Percentiles rank a stretch among this genome's conserved stretches.
Evolutionary conservation across 257 asterid species (phyloP).

Genomic region (Nicotiana benthamiana): DNA sequence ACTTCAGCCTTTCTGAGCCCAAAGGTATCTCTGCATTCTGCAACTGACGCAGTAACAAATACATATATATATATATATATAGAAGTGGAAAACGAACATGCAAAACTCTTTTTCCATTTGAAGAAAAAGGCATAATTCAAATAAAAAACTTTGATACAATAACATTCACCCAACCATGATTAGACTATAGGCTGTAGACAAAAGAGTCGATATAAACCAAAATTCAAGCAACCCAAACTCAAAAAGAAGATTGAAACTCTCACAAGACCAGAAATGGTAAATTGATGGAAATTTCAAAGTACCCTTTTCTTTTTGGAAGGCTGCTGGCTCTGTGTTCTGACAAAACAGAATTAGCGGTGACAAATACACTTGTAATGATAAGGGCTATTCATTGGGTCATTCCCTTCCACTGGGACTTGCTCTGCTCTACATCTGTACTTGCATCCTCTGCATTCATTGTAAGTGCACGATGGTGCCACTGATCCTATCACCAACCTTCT

Average conservation of each 20-base stretch:
- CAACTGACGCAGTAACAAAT: constrained; percentile 11
- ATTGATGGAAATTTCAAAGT: neutral
- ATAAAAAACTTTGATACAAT: neutral
- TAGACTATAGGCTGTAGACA: neutral
- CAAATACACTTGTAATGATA: constrained; percentile 90
- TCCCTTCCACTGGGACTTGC: constrained; percentile 96
- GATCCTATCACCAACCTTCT: constrained; percentile 72
- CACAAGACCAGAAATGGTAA: neutral
- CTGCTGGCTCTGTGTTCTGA: neutral
- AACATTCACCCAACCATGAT: neutral
- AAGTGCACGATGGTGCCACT: constrained; percentile 83
- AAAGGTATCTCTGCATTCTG: neutral
- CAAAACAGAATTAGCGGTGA: constrained; percentile 35
- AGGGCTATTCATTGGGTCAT: constrained; percentile 78
- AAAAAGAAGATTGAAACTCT: constrained; percentile 1
- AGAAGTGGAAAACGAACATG: neutral
- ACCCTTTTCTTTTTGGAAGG: neutral
- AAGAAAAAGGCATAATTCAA: neutral
- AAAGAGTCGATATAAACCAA: constrained; percentile 9
- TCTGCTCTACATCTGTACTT: constrained; percentile 76
- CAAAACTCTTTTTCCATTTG: constrained; percentile 7
- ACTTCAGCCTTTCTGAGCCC: neutral
- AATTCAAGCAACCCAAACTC: constrained; percentile 1
- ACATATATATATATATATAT: neutral
- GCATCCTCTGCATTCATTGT: constrained; percentile 94